Percentiles rank a stretch among this genome's conserved stretches.
Evolutionary conservation across 202 grass and related monocot species (phyloP).

Genomic region (Carex arenaria): DNA sequence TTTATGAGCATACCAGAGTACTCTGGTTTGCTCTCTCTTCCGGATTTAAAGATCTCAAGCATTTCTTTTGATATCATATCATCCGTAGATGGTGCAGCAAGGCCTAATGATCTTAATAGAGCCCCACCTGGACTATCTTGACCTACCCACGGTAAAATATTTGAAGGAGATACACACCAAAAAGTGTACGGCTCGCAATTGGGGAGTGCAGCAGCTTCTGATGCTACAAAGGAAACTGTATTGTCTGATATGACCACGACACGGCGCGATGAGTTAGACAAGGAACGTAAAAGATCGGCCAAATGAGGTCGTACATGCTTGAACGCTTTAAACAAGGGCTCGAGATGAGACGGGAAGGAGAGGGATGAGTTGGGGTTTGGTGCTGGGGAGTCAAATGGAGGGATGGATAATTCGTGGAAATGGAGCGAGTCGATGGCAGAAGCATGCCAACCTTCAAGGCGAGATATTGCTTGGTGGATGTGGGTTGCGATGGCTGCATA

Average conservation of each 20-base stretch:
- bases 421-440: conserved; percentile 8
- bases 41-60: too few species aligned
- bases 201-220: conserved; percentile 28
- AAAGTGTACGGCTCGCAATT: conserved; percentile 56
- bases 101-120: conserved; percentile 18
- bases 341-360: conserved; percentile 42
- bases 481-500: conserved; percentile 50
- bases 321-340: conserved; percentile 32
- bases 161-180: conserved; percentile 30
- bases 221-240: conserved; percentile 38
- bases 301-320: conserved; percentile 16
- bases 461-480: conserved; percentile 39
- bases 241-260: conserved; percentile 39
- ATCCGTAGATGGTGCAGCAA: conserved; percentile 28
- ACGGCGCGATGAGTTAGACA: conserved; percentile 30
- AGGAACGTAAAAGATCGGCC: conserved; percentile 3
- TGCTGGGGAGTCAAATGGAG: conserved; percentile 18
- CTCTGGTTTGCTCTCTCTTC: not conserved
- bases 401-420: conserved; percentile 42
- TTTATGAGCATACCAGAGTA: conserved; percentile 24
- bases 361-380: conserved; percentile 17
- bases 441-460: conserved; percentile 43
- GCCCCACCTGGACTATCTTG: not conserved
- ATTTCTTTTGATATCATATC: conserved; percentile 35
- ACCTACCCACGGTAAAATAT: not conserved